Conservation (phyloP, 768 basidiomycete species). For the Leccinum broughii region DNA sequence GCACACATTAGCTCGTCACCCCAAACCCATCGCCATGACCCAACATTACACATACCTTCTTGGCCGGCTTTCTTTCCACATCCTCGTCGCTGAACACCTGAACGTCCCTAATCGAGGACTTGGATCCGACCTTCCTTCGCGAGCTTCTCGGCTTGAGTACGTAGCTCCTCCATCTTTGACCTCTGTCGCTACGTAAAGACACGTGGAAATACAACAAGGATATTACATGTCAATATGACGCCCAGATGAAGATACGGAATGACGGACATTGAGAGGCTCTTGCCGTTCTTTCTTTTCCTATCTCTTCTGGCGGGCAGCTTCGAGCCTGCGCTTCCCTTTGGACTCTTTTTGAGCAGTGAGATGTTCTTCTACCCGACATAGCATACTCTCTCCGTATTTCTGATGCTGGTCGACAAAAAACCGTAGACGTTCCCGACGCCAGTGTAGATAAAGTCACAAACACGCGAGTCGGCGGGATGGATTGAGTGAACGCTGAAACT, state of each 20-base stretch:
- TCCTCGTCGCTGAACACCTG: slow-evolving; percentile 75
- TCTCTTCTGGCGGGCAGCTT: slow-evolving; percentile 72
- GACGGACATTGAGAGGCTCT: slow-evolving; percentile 65
- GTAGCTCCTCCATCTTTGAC: slow-evolving; percentile 60
- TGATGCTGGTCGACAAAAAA: slow-evolving; percentile 42
- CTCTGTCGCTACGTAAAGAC: slow-evolving; percentile 40
- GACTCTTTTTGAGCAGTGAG: slow-evolving; percentile 53
- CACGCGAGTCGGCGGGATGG: no score
- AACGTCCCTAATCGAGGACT: slow-evolving; percentile 66
- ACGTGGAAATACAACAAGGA: not conserved
- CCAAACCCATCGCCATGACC: not conserved
- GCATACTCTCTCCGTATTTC: slow-evolving; percentile 85
- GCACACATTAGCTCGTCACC: not conserved
- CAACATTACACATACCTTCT: slow-evolving; percentile 60
- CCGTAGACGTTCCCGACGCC: no score
- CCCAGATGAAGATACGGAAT: not conserved
- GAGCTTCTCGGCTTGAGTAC: slow-evolving; percentile 72
- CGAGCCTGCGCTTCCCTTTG: slow-evolving; percentile 76
- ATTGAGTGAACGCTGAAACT: no score
- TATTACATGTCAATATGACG: not conserved
- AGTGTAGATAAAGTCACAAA: no score
- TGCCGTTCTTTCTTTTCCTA: slow-evolving; percentile 74
- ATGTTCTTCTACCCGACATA: slow-evolving; percentile 39
- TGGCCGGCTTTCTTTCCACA: slow-evolving; percentile 52
- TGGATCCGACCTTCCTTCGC: slow-evolving; percentile 75